Base-by-base conservation (phyloP, 257 asterid genomes). In the Salvia hispanica region DNA sequence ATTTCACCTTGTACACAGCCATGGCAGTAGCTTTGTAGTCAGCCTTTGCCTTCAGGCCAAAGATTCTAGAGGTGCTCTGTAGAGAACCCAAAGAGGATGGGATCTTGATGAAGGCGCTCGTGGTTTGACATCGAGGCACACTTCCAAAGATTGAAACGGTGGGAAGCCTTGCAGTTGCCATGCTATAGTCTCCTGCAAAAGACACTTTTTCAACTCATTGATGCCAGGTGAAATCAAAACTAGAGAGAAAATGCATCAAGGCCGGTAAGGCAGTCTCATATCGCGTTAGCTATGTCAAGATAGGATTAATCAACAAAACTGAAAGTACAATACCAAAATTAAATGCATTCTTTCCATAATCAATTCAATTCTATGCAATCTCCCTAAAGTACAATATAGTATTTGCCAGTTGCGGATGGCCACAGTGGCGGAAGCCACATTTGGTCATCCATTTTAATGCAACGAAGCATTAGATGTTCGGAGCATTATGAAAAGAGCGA, bases 1-100 rank as follows among this genome's bases (percentile, higher is more conserved):
- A 67, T 58, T 85, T 87, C 62, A 88, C 87, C 85, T 89, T 91
- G 88, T 86, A 91, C 9, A 67, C 74, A 1, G 87, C 89, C 90
- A 79, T 83, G 44, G 86, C 87, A 5, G 80, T 71, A 61, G 80
- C 81, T 75, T 71, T 82, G 80, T 82, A 83, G 51, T 79, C 51
- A 6, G 87, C 69, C 59, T 67, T 78, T 3, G 82, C 67, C 78
- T 81, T 82, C 86, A 92, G 64, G 36, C 92, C 86, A 14, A 89
- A 77, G 71, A 81, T 60, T 76, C 61, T 82, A 2, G 87, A 74
- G 71, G 72, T 14, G 74, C 78, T 85, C 81, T 68, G 76, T 9
- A 74, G 66, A 7, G 93, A 82, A 2, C 81, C 80, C 11, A 85
- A 16, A n/a, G 90, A 77, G 42, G 84, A 58, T 0, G 85, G 82